These are phyloP conservation scores for Aspergillus ustus DNA, from an alignment of 2,329 filamentous ascomycete genomes.

Conservation along the genomic window DNA sequence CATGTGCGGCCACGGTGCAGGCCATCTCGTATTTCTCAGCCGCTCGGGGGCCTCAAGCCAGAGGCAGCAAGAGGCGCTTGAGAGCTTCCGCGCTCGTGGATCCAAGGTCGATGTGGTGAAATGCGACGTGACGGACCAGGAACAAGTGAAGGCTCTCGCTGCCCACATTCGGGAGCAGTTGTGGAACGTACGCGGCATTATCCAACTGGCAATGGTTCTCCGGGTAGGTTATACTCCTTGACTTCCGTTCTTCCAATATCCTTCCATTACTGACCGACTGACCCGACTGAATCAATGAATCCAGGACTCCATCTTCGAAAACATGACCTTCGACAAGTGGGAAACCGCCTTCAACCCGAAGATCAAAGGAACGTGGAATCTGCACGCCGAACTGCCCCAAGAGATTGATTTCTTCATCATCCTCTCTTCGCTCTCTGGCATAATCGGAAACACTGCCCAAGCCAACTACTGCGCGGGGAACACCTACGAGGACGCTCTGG, in stretches of 20 bases:
- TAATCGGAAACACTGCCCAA: conserved; percentile 33
- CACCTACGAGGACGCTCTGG: conserved; percentile 39
- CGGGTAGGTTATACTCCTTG: conserved; percentile 17
- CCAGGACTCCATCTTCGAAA: conserved; percentile 30
- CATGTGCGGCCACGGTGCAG: conserved; percentile 24
- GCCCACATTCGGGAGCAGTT: conserved; percentile 18
- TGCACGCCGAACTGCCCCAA: conserved; percentile 34
- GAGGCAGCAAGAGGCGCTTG: conserved; percentile 20
- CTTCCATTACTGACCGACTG: too few species aligned
- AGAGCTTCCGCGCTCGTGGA: conserved; percentile 19
- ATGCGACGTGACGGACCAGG: conserved; percentile 24
- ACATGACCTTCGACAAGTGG: conserved; percentile 22
- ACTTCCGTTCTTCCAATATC: too few species aligned
- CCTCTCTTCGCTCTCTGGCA: conserved; percentile 55
- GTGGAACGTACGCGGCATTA: conserved; percentile 24
- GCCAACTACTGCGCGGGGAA: conserved; percentile 40
- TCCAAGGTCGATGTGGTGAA: conserved; percentile 21
- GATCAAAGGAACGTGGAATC: conserved; percentile 21
- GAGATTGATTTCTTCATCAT: conserved; percentile 66
- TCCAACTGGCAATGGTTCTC: conserved; percentile 28
- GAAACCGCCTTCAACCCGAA: too few species aligned
- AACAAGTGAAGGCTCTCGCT: conserved; percentile 21
- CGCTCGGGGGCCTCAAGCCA: conserved; percentile 22
- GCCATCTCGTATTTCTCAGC: conserved; percentile 29
- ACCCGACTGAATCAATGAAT: too few species aligned